Percentiles rank a stretch among this genome's conserved stretches.
These are phyloP conservation scores for Botrytis byssoidea DNA, from an alignment of 2,329 filamentous ascomycete genomes.

Conservation along the genomic window DNA sequence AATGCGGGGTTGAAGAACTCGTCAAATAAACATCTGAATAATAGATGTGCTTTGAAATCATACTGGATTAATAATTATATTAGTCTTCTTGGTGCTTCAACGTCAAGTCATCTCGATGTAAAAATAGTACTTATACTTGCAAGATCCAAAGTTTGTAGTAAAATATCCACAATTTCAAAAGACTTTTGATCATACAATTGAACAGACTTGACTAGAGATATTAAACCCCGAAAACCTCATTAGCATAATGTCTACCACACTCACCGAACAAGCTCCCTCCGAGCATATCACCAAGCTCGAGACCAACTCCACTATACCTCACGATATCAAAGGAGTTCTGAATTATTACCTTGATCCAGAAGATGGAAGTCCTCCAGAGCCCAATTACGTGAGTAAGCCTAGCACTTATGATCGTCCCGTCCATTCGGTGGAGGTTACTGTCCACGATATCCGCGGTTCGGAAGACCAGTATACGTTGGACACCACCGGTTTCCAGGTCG, in stretches of 20 bases:
- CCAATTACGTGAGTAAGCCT: constrained; percentile 22
- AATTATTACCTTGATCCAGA: constrained; percentile 28
- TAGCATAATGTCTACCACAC: constrained; percentile 11
- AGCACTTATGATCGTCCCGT: constrained; percentile 12
- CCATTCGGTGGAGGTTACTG: constrained; percentile 1
- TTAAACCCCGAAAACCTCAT: background rate
- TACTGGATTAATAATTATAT: constrained; percentile 15
- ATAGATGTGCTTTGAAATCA: constrained; percentile 18
- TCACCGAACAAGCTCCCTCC: constrained; percentile 14
- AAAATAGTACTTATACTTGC: constrained; percentile 11
- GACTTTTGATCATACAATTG: background rate
- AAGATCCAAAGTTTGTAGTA: background rate
- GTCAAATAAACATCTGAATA: background rate
- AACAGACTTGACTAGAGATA: background rate
- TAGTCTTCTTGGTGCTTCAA: background rate
- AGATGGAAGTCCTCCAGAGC: constrained; percentile 28
- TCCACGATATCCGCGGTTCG: constrained; percentile 47
- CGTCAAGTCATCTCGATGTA: background rate
- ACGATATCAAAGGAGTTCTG: constrained; percentile 24
- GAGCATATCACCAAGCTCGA: background rate
- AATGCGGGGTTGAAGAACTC: constrained; percentile 3
- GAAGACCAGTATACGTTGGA: constrained; percentile 46
- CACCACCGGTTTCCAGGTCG: constrained; percentile 42
- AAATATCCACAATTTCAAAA: background rate
- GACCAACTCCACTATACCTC: constrained; percentile 1